Evolutionary conservation across 352 stramenopile species (phyloP).

Genomic region (Pythium brachiatum): DNA sequence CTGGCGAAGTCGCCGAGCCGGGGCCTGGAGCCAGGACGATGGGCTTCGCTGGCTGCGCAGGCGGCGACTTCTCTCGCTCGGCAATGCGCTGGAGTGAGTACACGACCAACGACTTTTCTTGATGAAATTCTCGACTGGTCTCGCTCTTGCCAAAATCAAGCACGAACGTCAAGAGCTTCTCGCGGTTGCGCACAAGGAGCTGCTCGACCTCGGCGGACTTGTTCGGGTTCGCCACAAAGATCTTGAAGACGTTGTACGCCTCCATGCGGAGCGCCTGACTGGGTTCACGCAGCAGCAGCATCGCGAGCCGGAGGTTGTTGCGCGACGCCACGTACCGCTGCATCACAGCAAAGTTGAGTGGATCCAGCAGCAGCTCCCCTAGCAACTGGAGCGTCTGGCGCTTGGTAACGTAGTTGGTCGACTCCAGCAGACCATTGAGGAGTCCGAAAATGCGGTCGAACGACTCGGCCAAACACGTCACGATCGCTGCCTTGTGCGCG

Average conservation of each 20-base stretch:
- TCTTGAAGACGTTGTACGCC: conserved; percentile 87
- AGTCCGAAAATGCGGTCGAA: conserved; percentile 72
- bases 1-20: conserved; percentile 26
- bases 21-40: neutral
- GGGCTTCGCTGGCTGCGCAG: neutral
- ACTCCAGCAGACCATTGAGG: conserved; percentile 58
- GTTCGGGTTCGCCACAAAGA: conserved; percentile 86
- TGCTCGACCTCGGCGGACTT: conserved; percentile 75
- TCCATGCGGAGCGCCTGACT: conserved; percentile 80
- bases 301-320: conserved; percentile 70
- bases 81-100: conserved; percentile 69
- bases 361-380: conserved; percentile 70
- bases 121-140: conserved; percentile 68
- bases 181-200: conserved; percentile 64
- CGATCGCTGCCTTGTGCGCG: conserved; percentile 57
- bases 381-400: conserved; percentile 70
- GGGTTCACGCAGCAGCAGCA: conserved; percentile 70
- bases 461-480: conserved; percentile 44
- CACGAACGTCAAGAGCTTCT: conserved; percentile 79
- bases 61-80: conserved; percentile 19
- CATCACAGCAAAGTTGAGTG: conserved; percentile 75
- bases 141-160: conserved; percentile 73
- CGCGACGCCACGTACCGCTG: conserved; percentile 71
- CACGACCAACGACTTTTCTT: conserved; percentile 70
- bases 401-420: conserved; percentile 72